Evolutionary conservation across 129 eudicot species (phyloP), one percentile per base, ranked within the genome.

Genomic region (Flaveria brownii): DNA sequence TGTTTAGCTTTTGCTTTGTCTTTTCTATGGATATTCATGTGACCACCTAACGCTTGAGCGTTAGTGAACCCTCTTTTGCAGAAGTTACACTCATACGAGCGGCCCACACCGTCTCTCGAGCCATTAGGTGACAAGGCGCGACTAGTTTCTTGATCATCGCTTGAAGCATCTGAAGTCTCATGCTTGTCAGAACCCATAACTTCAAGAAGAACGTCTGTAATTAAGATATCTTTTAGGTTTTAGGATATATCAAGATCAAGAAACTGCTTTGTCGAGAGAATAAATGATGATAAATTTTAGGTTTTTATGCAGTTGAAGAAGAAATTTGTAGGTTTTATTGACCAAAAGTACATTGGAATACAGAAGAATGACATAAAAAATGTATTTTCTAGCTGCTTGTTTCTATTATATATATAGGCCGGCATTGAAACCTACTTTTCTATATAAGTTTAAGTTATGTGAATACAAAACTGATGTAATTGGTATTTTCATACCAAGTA

Each of bases 31-130:
- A 90, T 87, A 36, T 90, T 90, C 92, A 90, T 91, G 74, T 91
- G 93, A n/a, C 97, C 97, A 16, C 97, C 97, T 17, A 91, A 76
- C 14, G 97, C 97, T 79, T 91, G 97, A 45, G 97, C 93, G 69
- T 88, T 88, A 46, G 93, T 88, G 82, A 91, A 91, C 39, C 93
- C 97, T 73, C 93, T 78, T 80, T 88, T 91, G 84, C 97, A 91
- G 68, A 82, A 91, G 22, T 49, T 83, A 69, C 97, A 91, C 80
- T 81, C 93, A 52, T 88, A 91, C 0, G 87, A 86, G 1, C 92
- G 87, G 28, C 87, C 87, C 18, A 55, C 25, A 17, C 79, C 87
- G 1, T 80, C 83, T 8, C 59, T 68, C 14, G 79, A 28, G 65
- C 76, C 73, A 70, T 79, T 71, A 8, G 83, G 81, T 18, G 76